Evolutionary conservation across 352 stramenopile species (phyloP).

Genomic region (Globisporangium okanoganense): DNA sequence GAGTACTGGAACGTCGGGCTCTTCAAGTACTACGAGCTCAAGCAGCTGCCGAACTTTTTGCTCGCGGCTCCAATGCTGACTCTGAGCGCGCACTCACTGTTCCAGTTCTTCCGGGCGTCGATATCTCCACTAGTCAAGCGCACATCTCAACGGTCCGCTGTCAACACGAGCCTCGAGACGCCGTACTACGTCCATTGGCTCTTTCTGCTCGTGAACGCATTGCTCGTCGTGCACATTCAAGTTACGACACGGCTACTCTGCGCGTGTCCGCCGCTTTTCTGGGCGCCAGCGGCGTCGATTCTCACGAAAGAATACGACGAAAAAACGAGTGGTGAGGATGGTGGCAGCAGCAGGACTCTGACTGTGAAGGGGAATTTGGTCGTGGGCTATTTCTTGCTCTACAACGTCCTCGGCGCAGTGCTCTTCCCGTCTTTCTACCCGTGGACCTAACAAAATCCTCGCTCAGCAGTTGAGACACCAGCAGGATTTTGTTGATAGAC

Average conservation of each 20-base stretch:
- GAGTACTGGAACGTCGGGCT: constrained; percentile 96
- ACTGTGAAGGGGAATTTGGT: constrained; percentile 27
- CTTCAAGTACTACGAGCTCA: constrained; percentile 91
- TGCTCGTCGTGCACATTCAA: constrained; percentile 84
- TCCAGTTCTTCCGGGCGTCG: constrained; percentile 53
- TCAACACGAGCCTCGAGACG: constrained; percentile 10
- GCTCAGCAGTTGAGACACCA: too few species aligned
- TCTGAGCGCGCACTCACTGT: constrained; percentile 52
- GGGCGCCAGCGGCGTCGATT: constrained; percentile 44
- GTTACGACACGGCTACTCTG: constrained; percentile 78
- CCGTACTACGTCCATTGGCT: constrained; percentile 72
- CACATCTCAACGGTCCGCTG: not conserved
- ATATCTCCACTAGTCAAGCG: constrained; percentile 12
- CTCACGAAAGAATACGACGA: not conserved
- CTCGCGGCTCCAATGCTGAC: constrained; percentile 86
- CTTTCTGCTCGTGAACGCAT: constrained; percentile 72
- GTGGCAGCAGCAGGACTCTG: constrained; percentile 6
- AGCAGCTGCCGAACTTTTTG: constrained; percentile 95
- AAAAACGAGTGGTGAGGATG: not conserved
- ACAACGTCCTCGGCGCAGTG: constrained; percentile 52
- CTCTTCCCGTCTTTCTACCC: constrained; percentile 84
- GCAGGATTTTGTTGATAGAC: too few species aligned
- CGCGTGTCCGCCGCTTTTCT: constrained; percentile 78
- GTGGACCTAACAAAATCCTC: constrained; percentile 47
- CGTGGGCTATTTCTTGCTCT: constrained; percentile 70